A percentile compares a stretch with the other conserved stretches of the same genome.
Conservation (phyloP, 148 eudicot species). For the Rheum nobile region DNA sequence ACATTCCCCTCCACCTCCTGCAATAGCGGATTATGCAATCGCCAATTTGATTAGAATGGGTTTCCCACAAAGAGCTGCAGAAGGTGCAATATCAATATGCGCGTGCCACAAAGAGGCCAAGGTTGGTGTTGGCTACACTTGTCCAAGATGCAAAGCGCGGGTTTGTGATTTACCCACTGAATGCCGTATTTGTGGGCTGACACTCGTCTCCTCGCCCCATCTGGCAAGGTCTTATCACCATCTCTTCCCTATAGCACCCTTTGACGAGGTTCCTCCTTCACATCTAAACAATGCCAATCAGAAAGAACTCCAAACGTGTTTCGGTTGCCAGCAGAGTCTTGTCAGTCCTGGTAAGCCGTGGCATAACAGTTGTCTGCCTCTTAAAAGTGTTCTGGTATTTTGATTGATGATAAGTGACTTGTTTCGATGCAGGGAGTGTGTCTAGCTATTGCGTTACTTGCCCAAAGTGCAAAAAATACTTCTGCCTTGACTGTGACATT, state of each 20-base stretch:
- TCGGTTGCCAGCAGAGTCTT: slow-evolving; percentile 81
- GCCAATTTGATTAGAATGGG: slow-evolving; percentile 96
- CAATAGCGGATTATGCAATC: slow-evolving; percentile 88
- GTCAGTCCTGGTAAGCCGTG: slow-evolving; percentile 49
- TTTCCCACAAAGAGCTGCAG: slow-evolving; percentile 91
- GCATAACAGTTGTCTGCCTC: background rate
- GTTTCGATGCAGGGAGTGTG: slow-evolving; percentile 42
- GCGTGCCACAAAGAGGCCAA: slow-evolving; percentile 94
- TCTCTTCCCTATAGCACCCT: slow-evolving; percentile 81
- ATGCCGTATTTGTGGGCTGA: slow-evolving; percentile 87
- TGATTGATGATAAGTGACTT: background rate
- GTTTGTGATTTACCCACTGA: slow-evolving; percentile 89
- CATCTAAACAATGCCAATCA: slow-evolving; percentile 25
- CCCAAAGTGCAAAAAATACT: slow-evolving; percentile 65
- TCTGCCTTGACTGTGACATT: slow-evolving; percentile 89
- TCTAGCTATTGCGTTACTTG: slow-evolving; percentile 48
- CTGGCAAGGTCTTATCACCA: slow-evolving; percentile 94
- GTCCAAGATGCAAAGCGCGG: slow-evolving; percentile 96
- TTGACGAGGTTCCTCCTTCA: slow-evolving; percentile 60
- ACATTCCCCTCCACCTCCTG: slow-evolving; percentile 98
- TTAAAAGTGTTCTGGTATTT: background rate
- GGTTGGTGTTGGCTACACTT: slow-evolving; percentile 88
- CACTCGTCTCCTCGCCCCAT: slow-evolving; percentile 98
- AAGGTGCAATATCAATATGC: slow-evolving; percentile 81
- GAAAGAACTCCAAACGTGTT: slow-evolving; percentile 44